Base-by-base conservation (phyloP, 345 rosid species). In the Sonneratia alba region DNA sequence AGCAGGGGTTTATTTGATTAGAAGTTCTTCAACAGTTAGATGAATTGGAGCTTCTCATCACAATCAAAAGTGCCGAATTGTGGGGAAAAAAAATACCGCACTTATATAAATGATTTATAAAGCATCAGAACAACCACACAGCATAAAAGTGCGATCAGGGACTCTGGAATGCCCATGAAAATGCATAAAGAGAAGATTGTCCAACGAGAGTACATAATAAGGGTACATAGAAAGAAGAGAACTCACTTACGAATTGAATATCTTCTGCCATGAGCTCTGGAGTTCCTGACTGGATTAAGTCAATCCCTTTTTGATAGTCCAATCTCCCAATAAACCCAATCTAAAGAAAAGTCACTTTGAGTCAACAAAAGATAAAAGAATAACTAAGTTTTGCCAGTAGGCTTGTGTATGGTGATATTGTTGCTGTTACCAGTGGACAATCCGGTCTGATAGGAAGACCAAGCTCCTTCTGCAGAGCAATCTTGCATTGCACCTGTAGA, bases 261-360 rank as follows among this genome's bases (percentile, higher is more conserved):
- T 91, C 89, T 24, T 87, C 95, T 79, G 81, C 84, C 96, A 91
- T 75, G 74, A 91, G 91, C 78, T 94, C 93, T 67, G 89, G 88
- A 79, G 72, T 82, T 67, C 88, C 96, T 45, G 69, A 80, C 19
- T 77, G 89, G 70, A 94, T 94, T 70, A 91, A 73, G 80, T 94
- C 98, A 11, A 94, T 91, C 72, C 98, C 98, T 76, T 91, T 94
- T 81, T 94, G 98, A 81, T 91, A 85, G 83, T 90, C 97, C 81
- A 94, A 78, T 79, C 97, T 91, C 77, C 98, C 98, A 62, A 91
- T 90, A 77, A 94, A 94, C 67, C 98, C 97, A 81, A 94, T 86
- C 98, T 94, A 77, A 77, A 69, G 19, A 53, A 72, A 68, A 21
- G 73, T 45, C 66, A 75, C 74, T 66, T 76, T 66, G 62, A 73